Conservation (phyloP, 805 yeast genomes). For the Candida sphagnicola region DNA sequence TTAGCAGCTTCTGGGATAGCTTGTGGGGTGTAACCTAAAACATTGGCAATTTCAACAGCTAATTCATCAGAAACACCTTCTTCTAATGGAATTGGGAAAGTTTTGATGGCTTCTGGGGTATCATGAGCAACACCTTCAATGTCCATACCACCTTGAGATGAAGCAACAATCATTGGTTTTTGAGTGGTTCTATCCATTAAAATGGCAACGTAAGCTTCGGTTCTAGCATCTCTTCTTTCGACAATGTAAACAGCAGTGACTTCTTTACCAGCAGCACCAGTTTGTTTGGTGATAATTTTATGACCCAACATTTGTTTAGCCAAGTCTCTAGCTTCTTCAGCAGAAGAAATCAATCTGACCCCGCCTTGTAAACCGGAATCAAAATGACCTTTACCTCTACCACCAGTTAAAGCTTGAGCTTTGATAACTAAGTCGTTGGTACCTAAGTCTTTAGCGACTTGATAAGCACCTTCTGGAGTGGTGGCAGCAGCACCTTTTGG, state of each 20-base stretch:
- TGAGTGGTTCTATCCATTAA: constrained; percentile 91
- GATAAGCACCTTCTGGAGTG: constrained; percentile 83
- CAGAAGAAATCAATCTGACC: constrained; percentile 80
- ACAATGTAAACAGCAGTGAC: constrained; percentile 96
- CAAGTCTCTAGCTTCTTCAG: constrained; percentile 81
- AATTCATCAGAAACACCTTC: constrained; percentile 75
- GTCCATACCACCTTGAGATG: constrained; percentile 99
- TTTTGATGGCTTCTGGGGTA: constrained; percentile 88
- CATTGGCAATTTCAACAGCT: constrained; percentile 73
- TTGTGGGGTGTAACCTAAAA: constrained; percentile 73
- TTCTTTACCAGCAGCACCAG: constrained; percentile 95
- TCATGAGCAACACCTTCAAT: constrained; percentile 96
- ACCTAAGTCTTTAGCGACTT: constrained; percentile 71
- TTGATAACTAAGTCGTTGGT: constrained; percentile 86
- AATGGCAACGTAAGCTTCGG: constrained; percentile 94
- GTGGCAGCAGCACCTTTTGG: constrained; percentile 91
- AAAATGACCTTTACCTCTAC: constrained; percentile 98
- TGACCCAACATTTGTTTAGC: constrained; percentile 89
- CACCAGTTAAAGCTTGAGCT: constrained; percentile 99
- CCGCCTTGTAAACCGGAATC: constrained; percentile 96
- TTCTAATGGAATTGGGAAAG: constrained; percentile 71
- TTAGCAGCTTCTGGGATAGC: constrained; percentile 86
- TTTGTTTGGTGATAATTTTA: constrained; percentile 95
- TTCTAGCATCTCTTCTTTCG: constrained; percentile 88
- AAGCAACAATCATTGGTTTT: constrained; percentile 89